Evolutionary conservation across 192 early-diverging fungal genomes (phyloP), one percentile per base, ranked within the genome.

Genomic region (Phycomyces blakesleeanus): DNA sequence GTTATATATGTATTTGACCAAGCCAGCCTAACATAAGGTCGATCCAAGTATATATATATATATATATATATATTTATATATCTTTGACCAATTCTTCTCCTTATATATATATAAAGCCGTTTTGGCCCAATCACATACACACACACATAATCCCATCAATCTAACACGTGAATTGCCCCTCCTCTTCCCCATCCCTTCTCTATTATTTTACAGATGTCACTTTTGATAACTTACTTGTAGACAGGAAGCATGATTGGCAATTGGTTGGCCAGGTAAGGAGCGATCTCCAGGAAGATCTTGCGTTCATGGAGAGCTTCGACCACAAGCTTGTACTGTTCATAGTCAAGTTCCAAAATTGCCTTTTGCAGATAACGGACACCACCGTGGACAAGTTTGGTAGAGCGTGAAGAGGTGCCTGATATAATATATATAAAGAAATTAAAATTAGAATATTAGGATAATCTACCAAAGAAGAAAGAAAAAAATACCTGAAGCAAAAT

Each of bases 311-410:
- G 85, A 3, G 96, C 96, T 69, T 98, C 94, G 52, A 83, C 81
- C 21, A 98, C 96, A 55, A 98, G 83, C 76, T 93, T 93, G 88
- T 91, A 96, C 73, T 98, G 96, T 77, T 91, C 94, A 78, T 92
- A 93, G 67, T 98, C 96, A 25, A 95, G 74, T 52, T 95, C 93
- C 78, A 86, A 82, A 55, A 98, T 87, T 21, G 96, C 94, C 81
- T 98, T 98, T 68, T 98, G 91, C 56, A 98, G 80, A 74, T 98
- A 98, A 59, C 96, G 81, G 27, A 98, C 96, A 57, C 96, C 96
- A 61, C 96, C 96, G 68, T 98, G 96, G 24, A 98, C 92, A 18
- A 98, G 83, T 72, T 98, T 98, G 16, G 96, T 98, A 22, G 90
- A 93, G 51, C 92, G 76, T 1, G 93, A 95, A 39, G 88, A 91